A percentile compares a stretch with the other conserved stretches of the same genome.
These are phyloP conservation scores for Coniella lustricola DNA, from an alignment of 2,329 filamentous ascomycete species.

Conservation along the genomic window DNA sequence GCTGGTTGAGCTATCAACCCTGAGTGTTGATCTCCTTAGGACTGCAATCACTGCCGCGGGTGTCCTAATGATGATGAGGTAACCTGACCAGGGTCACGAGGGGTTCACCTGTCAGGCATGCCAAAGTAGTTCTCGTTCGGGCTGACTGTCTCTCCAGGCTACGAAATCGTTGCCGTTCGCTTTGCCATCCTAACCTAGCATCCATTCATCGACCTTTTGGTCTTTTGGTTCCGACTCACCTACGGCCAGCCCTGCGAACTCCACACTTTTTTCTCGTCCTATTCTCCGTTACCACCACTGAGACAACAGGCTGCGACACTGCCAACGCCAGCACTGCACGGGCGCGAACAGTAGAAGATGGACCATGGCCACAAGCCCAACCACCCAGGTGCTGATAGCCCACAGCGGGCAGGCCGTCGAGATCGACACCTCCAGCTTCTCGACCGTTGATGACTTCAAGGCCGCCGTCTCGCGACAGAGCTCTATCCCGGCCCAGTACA, in stretches of 20 bases:
- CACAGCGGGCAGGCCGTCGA: conserved; percentile 84
- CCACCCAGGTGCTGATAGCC: conserved; percentile 48
- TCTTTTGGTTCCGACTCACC: neutral
- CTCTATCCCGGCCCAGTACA: conserved; percentile 66
- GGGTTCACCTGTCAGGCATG: neutral
- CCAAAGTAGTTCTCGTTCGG: neutral
- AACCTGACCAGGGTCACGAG: conserved; percentile 3
- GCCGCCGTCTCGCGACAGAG: conserved; percentile 70
- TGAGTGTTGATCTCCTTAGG: too few relatives aligned
- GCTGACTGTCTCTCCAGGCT: neutral
- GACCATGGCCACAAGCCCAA: conserved; percentile 1
- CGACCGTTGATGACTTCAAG: conserved; percentile 77
- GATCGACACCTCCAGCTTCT: conserved; percentile 68
- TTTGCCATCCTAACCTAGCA: neutral
- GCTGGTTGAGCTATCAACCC: too few relatives aligned
- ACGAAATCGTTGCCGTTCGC: neutral
- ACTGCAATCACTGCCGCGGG: neutral
- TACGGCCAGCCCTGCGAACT: neutral
- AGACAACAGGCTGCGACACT: neutral
- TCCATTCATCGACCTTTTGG: too few relatives aligned
- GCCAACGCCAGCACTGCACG: neutral
- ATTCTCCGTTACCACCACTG: neutral
- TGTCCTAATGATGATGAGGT: neutral
- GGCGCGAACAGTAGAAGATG: neutral
- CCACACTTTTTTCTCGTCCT: neutral